Percentiles rank a stretch among this genome's conserved stretches.
phyloP scores from a whole-genome alignment of 2,329 filamentous ascomycete genomes.

The Apiospora rasikravindrae region DNA sequence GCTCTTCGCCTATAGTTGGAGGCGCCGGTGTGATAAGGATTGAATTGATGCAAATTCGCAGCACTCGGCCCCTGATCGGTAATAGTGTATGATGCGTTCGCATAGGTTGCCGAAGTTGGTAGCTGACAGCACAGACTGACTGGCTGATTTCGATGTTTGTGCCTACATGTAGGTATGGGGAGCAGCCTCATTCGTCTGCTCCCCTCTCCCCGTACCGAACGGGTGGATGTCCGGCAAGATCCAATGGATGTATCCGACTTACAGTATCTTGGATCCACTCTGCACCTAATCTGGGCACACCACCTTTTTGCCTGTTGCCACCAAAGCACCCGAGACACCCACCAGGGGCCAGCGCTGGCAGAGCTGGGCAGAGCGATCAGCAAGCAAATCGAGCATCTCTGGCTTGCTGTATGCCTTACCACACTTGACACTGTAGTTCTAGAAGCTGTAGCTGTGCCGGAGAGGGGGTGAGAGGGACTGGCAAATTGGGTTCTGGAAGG shows the following conservation, averaged over 20 bases:
- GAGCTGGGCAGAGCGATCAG: background rate
- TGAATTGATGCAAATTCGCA: background rate
- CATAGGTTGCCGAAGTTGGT: no score
- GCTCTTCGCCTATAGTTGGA: background rate
- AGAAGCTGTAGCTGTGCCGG: background rate
- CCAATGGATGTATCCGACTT: background rate
- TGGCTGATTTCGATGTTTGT: background rate
- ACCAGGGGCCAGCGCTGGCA: background rate
- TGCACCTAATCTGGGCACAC: conserved; percentile 1
- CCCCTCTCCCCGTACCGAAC: no score
- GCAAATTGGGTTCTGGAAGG: conserved; percentile 1
- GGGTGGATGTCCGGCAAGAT: no score
- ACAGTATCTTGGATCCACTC: background rate
- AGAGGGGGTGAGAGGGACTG: background rate
- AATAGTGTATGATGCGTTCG: no score
- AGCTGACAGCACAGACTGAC: background rate
- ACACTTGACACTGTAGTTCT: background rate
- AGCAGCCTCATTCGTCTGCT: no score
- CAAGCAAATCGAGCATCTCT: background rate
- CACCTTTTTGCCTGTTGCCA: background rate
- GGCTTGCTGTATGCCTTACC: background rate
- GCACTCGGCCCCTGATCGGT: background rate
- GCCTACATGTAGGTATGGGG: no score
- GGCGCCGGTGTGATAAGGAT: background rate
- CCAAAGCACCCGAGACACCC: background rate